Base-by-base conservation (phyloP, 768 basidiomycete genomes). In the Rhizopogon salebrosus region DNA sequence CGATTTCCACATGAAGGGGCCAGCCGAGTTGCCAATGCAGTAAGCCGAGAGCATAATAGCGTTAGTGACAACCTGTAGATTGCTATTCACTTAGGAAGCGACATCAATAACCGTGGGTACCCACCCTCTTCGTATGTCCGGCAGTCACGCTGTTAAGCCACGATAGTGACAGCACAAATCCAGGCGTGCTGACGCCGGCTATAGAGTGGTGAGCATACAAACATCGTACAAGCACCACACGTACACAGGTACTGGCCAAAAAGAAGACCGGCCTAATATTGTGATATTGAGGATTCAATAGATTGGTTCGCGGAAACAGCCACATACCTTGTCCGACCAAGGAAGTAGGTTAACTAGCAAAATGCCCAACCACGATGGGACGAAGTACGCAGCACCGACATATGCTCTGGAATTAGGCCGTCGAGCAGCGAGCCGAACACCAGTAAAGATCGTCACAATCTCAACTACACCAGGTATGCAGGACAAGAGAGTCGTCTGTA, bases 1-100 rank as follows among this genome's bases (percentile, higher is more conserved):
- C 3, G 71, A 72, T 62, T 82, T 78, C 84, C 84, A 87, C 83
- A 87, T 85, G 64, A 84, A 84, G 0, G 84, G 84, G n/a, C 77
- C 79, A 6, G 79, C 79, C 8, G 84, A 68, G 56, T 87, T 85
- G 13, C 76, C 77, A 31, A 78, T 57, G 57, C 78, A 79, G 64
- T 87, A 88, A 4, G 83, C 81, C 36, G 75, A 77, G 18, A 88
- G 73, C 74, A 87, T 77, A 49, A 87, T 79, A 0, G 86, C 84
- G 59, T 87, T 87, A 1, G 72, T 70, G 2, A 84, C 86, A 24
- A 53, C 35, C 52, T 53, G 27, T 8, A 16, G 36, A 13, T 51
- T 26, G 11, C 5, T 8, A 26, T 50, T 10, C 1, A 51, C 26
- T 29, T 24, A 11, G 49, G 27, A 2, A 49, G 16, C 8, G 10